Percentiles rank a stretch among this genome's conserved stretches.
These are phyloP conservation scores for Leccinum disarticulatum DNA, from an alignment of 768 basidiomycete species.

Conservation along the genomic window DNA sequence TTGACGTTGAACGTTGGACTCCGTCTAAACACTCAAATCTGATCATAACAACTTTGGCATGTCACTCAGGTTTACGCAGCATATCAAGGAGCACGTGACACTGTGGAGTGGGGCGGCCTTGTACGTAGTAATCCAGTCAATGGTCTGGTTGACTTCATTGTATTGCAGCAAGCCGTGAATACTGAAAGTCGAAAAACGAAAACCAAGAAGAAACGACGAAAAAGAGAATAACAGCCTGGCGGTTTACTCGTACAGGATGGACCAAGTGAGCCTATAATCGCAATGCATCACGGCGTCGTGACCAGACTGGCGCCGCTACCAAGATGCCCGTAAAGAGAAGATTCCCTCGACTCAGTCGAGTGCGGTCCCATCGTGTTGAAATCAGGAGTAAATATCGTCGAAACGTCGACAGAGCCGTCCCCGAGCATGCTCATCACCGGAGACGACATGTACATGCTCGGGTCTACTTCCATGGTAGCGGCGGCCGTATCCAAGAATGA, in stretches of 20 bases:
- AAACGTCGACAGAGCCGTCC: slow-evolving; percentile 39
- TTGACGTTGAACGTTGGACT: not conserved
- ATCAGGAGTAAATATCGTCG: slow-evolving; percentile 33
- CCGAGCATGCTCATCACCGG: slow-evolving; percentile 61
- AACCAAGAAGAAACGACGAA: not conserved
- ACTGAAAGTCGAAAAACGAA: not conserved
- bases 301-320: slow-evolving; percentile 22
- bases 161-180: not conserved
- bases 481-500: slow-evolving; percentile 30
- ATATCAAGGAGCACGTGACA: slow-evolving; percentile 12
- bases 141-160: not conserved
- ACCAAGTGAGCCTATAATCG: slow-evolving; percentile 1
- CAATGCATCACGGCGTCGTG: slow-evolving; percentile 26
- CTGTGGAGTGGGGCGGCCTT: not conserved
- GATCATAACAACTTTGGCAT: slow-evolving; percentile 2
- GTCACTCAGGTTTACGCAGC: not conserved
- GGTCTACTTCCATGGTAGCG: slow-evolving; percentile 47
- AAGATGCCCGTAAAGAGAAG: slow-evolving; percentile 27
- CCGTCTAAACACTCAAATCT: not conserved
- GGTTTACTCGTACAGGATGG: slow-evolving; percentile 18
- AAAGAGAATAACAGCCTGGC: slow-evolving; percentile 6
- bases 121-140: not conserved
- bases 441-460: slow-evolving; percentile 51
- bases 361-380: slow-evolving; percentile 28
- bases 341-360: slow-evolving; percentile 26